Conservation (phyloP, 768 basidiomycete genomes). For the Boletus rufocinnamomeus region DNA sequence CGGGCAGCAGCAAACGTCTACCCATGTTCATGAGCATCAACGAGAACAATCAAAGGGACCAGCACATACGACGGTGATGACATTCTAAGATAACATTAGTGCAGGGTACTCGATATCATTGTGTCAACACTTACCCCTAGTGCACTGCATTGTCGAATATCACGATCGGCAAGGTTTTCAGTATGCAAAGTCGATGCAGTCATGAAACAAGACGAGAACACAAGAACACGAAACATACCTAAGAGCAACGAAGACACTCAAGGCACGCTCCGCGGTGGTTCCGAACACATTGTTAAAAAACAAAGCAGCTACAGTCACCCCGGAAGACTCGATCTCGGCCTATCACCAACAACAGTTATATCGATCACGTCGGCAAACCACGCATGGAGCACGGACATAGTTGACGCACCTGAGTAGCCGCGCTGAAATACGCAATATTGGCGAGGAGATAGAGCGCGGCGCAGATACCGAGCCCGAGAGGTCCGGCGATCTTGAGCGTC, state of each 20-base stretch:
- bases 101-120: neutral
- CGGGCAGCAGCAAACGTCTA: conserved; percentile 54
- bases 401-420: conserved; percentile 23
- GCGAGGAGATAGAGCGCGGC: too few species aligned
- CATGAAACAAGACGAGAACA: neutral
- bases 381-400: too few species aligned
- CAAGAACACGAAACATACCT: conserved; percentile 38
- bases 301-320: conserved; percentile 58
- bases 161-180: neutral
- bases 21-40: neutral
- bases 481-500: too few species aligned
- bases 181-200: neutral
- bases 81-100: conserved; percentile 28
- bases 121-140: conserved; percentile 32
- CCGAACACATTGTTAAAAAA: conserved; percentile 66
- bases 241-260: conserved; percentile 59
- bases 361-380: neutral
- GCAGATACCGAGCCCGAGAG: too few species aligned
- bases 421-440: conserved; percentile 59
- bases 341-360: conserved; percentile 13
- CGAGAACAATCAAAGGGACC: neutral
- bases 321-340: conserved; percentile 47
- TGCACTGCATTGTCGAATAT: conserved; percentile 31
- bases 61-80: conserved; percentile 34
- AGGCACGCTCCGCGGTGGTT: conserved; percentile 48